Conservation (phyloP, 83 land plant genomes). For the Larix sibirica region DNA sequence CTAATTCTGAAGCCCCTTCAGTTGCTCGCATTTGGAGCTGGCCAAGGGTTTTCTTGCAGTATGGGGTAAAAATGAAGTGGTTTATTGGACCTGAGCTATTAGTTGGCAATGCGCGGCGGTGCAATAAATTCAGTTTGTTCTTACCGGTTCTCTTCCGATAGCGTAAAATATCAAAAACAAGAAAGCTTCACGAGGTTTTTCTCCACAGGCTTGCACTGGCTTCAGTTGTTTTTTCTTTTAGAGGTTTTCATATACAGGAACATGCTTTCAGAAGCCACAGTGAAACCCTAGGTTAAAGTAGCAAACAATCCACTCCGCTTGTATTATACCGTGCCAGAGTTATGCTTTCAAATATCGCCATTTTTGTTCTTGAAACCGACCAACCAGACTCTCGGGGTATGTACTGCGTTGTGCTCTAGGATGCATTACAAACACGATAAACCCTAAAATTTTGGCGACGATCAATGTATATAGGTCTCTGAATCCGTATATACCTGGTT, state of each 20-base stretch:
- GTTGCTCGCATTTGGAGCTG: neutral
- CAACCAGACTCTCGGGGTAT: neutral
- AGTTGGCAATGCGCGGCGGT: neutral
- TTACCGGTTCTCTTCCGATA: neutral
- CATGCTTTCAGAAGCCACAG: neutral
- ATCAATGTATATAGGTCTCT: no score
- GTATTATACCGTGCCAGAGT: no score
- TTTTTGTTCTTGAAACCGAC: neutral
- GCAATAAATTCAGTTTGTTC: neutral
- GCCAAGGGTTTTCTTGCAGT: no score
- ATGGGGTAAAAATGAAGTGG: neutral
- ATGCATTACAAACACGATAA: neutral
- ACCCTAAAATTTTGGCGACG: neutral
- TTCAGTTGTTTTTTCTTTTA: neutral
- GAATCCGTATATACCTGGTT: no score
- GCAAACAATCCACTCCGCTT: neutral
- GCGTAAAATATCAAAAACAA: neutral
- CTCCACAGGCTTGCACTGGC: neutral
- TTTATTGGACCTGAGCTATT: neutral
- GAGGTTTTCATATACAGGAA: neutral
- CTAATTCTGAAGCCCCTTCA: neutral
- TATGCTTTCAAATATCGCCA: neutral
- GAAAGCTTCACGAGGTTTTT: no score
- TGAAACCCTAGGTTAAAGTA: constrained; percentile 9
- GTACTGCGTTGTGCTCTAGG: neutral